Percentiles rank a stretch among this genome's conserved stretches.
Conservation (phyloP, 306 rosid species). For the Benincasa hispida region DNA sequence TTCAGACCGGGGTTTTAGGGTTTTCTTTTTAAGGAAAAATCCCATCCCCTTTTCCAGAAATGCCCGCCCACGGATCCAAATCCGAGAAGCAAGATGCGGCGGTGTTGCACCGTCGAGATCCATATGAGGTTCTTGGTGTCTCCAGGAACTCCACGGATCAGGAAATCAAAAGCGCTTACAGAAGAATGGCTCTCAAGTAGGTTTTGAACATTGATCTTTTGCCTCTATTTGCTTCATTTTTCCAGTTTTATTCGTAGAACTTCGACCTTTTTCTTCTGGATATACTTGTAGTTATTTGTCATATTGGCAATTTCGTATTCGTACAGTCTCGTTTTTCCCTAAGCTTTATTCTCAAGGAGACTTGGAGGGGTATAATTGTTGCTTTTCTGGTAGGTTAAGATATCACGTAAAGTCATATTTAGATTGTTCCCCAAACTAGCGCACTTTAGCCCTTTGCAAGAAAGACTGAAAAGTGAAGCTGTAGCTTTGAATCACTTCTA, state of each 20-base stretch:
- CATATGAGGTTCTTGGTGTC: slow-evolving; percentile 94
- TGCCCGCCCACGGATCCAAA: slow-evolving; percentile 71
- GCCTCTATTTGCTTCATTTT: background rate
- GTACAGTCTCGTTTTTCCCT: background rate
- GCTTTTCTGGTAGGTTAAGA: background rate
- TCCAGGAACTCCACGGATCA: slow-evolving; percentile 74
- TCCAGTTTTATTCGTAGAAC: background rate
- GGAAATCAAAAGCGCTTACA: slow-evolving; percentile 86
- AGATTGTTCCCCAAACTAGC: background rate
- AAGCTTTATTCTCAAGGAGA: background rate
- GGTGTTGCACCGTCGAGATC: slow-evolving; percentile 75
- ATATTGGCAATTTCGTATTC: background rate
- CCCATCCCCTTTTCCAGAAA: slow-evolving; percentile 15
- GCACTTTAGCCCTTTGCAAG: background rate
- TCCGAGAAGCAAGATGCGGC: slow-evolving; percentile 62
- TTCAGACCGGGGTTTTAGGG: slow-evolving; percentile 26
- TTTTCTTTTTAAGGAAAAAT: slow-evolving; percentile 13
- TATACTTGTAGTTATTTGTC: background rate
- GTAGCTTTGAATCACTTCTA: background rate
- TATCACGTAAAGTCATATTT: background rate
- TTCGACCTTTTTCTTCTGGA: background rate
- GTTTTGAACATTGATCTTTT: background rate
- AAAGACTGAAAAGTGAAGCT: background rate
- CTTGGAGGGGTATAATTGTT: background rate
- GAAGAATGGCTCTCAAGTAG: slow-evolving; percentile 95